phyloP scores from a whole-genome alignment of 441 rosid species.

The Cnidoscolus chayamansa region DNA sequence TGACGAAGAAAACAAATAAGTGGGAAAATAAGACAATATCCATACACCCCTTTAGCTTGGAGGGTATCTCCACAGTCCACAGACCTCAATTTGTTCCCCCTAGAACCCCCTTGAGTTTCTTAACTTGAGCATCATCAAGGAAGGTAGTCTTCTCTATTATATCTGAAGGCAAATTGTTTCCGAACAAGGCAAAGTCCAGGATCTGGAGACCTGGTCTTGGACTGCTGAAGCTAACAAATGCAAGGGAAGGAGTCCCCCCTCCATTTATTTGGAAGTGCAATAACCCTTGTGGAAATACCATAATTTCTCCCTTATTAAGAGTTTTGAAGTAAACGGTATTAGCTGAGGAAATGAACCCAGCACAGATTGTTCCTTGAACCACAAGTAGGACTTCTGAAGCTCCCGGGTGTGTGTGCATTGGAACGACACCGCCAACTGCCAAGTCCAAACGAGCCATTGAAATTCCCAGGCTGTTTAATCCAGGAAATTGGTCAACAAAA shows the following conservation, averaged over 20 bases:
- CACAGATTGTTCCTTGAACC: constrained; percentile 46
- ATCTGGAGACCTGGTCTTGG: constrained; percentile 69
- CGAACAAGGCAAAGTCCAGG: constrained; percentile 61
- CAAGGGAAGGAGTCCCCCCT: constrained; percentile 39
- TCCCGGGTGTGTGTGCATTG: constrained; percentile 79
- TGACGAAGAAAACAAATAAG: not conserved
- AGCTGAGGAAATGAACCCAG: constrained; percentile 69
- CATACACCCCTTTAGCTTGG: not conserved
- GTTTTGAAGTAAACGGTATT: constrained; percentile 49
- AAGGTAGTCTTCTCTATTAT: constrained; percentile 52
- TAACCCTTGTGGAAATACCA: constrained; percentile 71
- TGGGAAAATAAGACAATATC: not conserved
- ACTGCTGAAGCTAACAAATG: constrained; percentile 59
- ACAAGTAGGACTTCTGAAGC: constrained; percentile 61
- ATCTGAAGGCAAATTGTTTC: constrained; percentile 48
- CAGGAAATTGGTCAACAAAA: constrained; percentile 51
- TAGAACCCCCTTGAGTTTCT: constrained; percentile 79
- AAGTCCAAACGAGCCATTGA: constrained; percentile 73
- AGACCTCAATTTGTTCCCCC: constrained; percentile 64
- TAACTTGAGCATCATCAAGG: constrained; percentile 65
- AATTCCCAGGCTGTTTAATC: constrained; percentile 66
- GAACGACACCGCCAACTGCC: constrained; percentile 60
- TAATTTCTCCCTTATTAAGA: constrained; percentile 52
- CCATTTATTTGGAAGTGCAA: constrained; percentile 67
- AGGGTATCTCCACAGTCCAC: too few species aligned